Evolutionary conservation across 345 rosid genomes (phyloP).

Genomic region (Citrus mangshanensis): DNA sequence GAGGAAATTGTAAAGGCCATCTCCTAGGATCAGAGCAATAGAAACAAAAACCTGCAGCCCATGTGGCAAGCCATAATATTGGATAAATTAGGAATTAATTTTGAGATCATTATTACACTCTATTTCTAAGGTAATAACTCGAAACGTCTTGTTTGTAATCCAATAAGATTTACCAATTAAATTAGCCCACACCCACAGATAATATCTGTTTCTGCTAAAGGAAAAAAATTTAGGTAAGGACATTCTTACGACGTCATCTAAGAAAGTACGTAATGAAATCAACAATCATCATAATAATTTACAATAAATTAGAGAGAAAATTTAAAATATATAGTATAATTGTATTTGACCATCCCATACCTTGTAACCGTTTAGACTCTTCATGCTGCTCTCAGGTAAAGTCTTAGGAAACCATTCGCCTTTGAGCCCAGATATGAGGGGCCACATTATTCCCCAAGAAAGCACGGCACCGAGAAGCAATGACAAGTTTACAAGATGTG

Average conservation of each 20-base stretch:
- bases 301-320: no score
- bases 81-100: neutral
- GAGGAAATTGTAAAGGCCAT: conserved; percentile 88
- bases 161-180: no score
- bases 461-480: conserved; percentile 81
- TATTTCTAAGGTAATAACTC: no score
- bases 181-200: no score
- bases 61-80: neutral
- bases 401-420: conserved; percentile 73
- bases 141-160: no score
- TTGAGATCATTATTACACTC: neutral
- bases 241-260: no score
- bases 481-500: conserved; percentile 80
- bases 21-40: conserved; percentile 81
- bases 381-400: conserved; percentile 65
- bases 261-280: no score
- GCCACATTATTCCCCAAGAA: conserved; percentile 97
- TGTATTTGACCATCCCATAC: conserved; percentile 21
- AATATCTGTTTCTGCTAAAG: no score
- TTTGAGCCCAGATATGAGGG: conserved; percentile 54
- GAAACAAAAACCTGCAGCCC: conserved; percentile 74
- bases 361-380: conserved; percentile 85
- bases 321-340: no score
- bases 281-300: no score
- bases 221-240: no score